These are phyloP conservation scores for Hapsidospora chrysogenum DNA, from an alignment of 495 filamentous ascomycete genomes.

Conservation along the genomic window DNA sequence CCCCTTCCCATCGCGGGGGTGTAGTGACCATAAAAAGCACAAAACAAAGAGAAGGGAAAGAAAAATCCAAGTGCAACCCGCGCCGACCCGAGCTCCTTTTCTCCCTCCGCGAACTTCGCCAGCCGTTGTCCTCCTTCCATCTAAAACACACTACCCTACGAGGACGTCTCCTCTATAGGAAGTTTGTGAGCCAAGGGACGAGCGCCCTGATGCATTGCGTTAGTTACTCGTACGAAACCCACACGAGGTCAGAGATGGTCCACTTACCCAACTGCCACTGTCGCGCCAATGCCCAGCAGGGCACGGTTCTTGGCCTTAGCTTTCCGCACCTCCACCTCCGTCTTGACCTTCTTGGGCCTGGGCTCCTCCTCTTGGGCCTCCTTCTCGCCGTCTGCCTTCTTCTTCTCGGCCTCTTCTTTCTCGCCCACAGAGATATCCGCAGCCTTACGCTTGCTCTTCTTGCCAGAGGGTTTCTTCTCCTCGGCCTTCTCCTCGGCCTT, in stretches of 20 bases:
- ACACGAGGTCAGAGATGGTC: background rate
- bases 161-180: background rate
- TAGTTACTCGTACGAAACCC: background rate
- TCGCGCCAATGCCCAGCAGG: slow-evolving; percentile 66
- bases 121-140: no score
- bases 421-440: slow-evolving; percentile 42
- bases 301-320: slow-evolving; percentile 72
- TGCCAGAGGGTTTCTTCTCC: slow-evolving; percentile 18
- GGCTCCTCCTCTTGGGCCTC: slow-evolving; percentile 36
- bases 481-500: slow-evolving; percentile 40
- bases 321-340: slow-evolving; percentile 59
- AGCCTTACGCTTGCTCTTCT: slow-evolving; percentile 63
- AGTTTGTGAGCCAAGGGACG: slow-evolving; percentile 34
- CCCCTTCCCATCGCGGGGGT: background rate
- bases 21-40: slow-evolving; percentile 4
- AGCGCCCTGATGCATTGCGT: slow-evolving; percentile 19
- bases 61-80: background rate
- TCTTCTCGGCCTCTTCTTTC: slow-evolving; percentile 19
- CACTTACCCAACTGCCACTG: slow-evolving; percentile 77
- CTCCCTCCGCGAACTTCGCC: no score
- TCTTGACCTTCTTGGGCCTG: slow-evolving; percentile 56
- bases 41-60: slow-evolving; percentile 3
- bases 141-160: background rate
- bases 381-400: no score
- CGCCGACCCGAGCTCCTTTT: slow-evolving; percentile 1